Conservation (phyloP, 164 flowering plant species). For the Malania oleifera region DNA sequence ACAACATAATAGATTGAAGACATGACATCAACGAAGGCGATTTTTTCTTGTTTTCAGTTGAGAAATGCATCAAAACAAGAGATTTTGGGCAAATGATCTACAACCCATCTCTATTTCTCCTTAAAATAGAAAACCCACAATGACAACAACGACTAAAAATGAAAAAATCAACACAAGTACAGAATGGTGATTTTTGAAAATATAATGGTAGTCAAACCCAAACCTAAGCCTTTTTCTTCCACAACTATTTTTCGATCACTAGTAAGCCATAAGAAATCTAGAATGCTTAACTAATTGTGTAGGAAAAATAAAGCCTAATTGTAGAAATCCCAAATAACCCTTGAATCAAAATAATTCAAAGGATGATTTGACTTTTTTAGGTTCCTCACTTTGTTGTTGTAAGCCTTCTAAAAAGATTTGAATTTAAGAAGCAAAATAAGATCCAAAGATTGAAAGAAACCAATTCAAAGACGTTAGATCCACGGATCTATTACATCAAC, state of each 20-base stretch:
- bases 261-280: conserved; percentile 27
- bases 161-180: conserved; percentile 7
- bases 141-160: background rate
- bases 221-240: conserved; percentile 1
- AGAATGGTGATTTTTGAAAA: conserved; percentile 5
- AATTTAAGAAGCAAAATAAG: conserved; percentile 8
- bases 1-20: conserved; percentile 12
- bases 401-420: background rate
- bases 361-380: background rate
- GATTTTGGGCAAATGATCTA: background rate
- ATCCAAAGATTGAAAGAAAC: conserved; percentile 3
- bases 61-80: background rate
- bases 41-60: background rate
- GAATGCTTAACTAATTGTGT: conserved; percentile 12
- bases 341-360: conserved; percentile 8
- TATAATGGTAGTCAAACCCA: conserved; percentile 12
- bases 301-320: conserved; percentile 1
- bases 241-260: background rate
- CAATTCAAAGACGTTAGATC: conserved; percentile 16
- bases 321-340: background rate
- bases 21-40: conserved; percentile 2
- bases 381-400: too few relatives aligned
- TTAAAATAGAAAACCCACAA: conserved; percentile 11
- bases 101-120: conserved; percentile 9
- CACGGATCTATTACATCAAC: conserved; percentile 14